Conservation (phyloP, 148 eudicot genomes). For the Bassia scoparia region DNA sequence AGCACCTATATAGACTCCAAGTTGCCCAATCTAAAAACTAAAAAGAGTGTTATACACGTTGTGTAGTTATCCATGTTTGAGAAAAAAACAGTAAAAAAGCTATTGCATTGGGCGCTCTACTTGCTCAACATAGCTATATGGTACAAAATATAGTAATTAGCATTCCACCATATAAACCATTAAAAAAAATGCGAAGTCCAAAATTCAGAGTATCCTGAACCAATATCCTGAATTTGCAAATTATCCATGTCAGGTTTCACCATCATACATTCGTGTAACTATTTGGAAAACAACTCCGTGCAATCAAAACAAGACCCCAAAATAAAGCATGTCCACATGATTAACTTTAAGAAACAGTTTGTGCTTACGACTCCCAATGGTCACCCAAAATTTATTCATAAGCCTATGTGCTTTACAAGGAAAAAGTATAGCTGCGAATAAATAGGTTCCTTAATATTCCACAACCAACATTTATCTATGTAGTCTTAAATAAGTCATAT, state of each 20-base stretch:
- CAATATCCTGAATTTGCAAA: background rate
- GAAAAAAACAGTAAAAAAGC: background rate
- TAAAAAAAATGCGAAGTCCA: background rate
- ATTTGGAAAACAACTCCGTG: background rate
- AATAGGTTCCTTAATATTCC: background rate
- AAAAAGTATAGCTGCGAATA: background rate
- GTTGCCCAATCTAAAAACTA: background rate
- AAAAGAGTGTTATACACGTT: too few relatives aligned
- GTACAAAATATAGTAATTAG: background rate
- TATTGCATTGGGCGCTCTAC: background rate
- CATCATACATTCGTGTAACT: background rate
- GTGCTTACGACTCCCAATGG: background rate
- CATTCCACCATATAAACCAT: background rate
- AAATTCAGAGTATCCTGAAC: too few relatives aligned
- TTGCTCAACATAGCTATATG: background rate
- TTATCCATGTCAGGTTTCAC: background rate
- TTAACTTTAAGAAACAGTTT: background rate
- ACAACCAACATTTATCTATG: background rate
- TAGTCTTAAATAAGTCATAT: background rate
- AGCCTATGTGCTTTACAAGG: background rate
- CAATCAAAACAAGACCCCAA: background rate
- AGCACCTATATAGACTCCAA: too few relatives aligned
- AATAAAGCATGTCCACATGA: background rate
- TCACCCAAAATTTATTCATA: background rate
- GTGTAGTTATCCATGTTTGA: background rate